Base-by-base conservation (phyloP, 257 asterid genomes). In the Plantago ovata region DNA sequence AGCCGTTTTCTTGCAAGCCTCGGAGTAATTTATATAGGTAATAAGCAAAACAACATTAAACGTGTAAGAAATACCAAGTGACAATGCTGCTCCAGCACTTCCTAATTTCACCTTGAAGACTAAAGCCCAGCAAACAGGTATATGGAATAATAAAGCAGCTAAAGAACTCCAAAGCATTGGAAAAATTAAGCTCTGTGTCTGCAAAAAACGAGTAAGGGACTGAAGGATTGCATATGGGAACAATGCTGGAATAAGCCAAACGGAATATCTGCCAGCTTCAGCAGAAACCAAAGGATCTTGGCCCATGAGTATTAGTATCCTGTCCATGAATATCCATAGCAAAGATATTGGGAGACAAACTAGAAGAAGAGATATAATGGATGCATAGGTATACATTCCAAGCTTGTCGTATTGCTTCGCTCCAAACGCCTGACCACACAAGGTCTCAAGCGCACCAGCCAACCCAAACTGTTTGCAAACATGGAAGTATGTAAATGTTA, bases 141-240 rank as follows among this genome's bases (percentile, higher is more conserved):
- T 15, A 43, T 43, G 48, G 16, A 43, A 43, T 2, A 43, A 12
- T 43, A 43, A 15, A 12, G 48, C 48, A 1, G n/a, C 48, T 14
- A 12, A 15, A 12, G 48, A 43, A 43, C 16, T 43, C 9, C 15
- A 63, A 36, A 85, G 77, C 95, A 92, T 81, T 1, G 96, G 94
- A 23, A 81, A 22, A 12, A 85, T 75, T 78, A 87, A 45, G 58
- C 95, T 88, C 70, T 92, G 98, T 53, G 72, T 62, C 60, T 85
- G 98, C 59, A 92, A 63, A 56, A 78, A 92, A 2, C 95, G 83
- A 22, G 78, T 83, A 4, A 83, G 66, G 5, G 82, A 68, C 82
- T 92, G 95, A 53, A 85, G 90, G 53, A 85, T 78, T 1, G 93
- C 89, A 11, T 78, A 85, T 4, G 94, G 88, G 22, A 87, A 80